Conservation (phyloP, 352 stramenopile genomes). For the Albugo laibachii region DNA sequence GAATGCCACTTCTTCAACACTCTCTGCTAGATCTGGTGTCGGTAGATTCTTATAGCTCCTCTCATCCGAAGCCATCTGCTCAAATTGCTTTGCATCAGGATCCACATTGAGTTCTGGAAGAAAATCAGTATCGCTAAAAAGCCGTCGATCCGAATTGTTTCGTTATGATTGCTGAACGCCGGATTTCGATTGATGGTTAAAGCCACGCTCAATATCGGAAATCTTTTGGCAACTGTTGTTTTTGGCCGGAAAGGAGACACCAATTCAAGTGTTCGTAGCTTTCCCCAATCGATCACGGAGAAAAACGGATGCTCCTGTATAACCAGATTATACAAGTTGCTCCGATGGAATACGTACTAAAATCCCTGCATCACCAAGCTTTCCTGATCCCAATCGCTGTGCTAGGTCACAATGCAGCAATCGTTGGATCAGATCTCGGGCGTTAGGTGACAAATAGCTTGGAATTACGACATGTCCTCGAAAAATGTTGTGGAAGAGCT, state of each 20-base stretch:
- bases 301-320: constrained; percentile 67
- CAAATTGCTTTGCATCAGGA: constrained; percentile 67
- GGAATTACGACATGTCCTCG: constrained; percentile 62
- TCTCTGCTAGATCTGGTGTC: constrained; percentile 41
- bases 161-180: constrained; percentile 42
- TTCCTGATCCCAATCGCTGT: constrained; percentile 51
- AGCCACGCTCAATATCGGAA: constrained; percentile 66
- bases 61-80: constrained; percentile 55
- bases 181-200: constrained; percentile 16
- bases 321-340: background rate
- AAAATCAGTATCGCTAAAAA: constrained; percentile 78
- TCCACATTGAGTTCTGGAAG: constrained; percentile 63
- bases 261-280: constrained; percentile 57
- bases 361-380: constrained; percentile 57
- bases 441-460: constrained; percentile 52
- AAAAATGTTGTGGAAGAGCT: constrained; percentile 81
- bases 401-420: constrained; percentile 64
- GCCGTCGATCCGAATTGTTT: constrained; percentile 27
- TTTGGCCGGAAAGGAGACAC: constrained; percentile 70
- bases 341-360: constrained; percentile 22
- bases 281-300: constrained; percentile 61
- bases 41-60: constrained; percentile 74
- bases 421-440: constrained; percentile 55
- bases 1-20: constrained; percentile 18
- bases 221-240: constrained; percentile 62